phyloP scores from a whole-genome alignment of 495 filamentous ascomycete genomes.

The Amniculicola lignicola region DNA sequence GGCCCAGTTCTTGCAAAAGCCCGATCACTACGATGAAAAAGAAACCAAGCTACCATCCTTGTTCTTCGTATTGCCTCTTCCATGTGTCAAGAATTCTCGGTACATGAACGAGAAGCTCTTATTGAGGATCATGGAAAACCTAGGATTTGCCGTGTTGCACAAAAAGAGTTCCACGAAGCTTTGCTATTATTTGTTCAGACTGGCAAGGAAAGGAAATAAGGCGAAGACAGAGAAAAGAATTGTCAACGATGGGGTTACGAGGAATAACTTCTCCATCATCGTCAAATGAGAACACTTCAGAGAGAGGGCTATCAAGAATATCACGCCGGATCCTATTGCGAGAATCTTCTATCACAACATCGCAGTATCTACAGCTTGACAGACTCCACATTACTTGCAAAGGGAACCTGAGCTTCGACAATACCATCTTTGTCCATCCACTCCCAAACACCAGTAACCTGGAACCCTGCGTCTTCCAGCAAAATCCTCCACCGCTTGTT shows the following conservation, averaged over 20 bases:
- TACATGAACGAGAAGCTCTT: conserved; percentile 78
- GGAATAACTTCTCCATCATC: conserved; percentile 33
- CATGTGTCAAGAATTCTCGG: conserved; percentile 87
- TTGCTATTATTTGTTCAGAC: conserved; percentile 82
- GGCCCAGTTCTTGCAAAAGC: conserved; percentile 57
- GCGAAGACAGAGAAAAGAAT: conserved; percentile 14
- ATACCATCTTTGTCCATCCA: not conserved
- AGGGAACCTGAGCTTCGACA: not conserved
- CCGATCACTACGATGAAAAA: not conserved
- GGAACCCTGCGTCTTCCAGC: conserved; percentile 40
- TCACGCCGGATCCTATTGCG: no score
- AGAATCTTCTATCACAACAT: conserved; percentile 10
- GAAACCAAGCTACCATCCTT: conserved; percentile 61
- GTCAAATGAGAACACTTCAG: conserved; percentile 21
- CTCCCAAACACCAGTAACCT: not conserved
- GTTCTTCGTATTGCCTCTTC: conserved; percentile 85
- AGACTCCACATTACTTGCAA: no score
- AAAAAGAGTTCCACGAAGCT: conserved; percentile 77
- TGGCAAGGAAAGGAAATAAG: conserved; percentile 23
- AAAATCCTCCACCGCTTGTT: conserved; percentile 41
- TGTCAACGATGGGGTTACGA: conserved; percentile 8
- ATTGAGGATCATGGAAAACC: conserved; percentile 64
- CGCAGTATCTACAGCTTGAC: no score
- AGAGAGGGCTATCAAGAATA: not conserved
- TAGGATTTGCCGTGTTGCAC: conserved; percentile 66